Percentiles rank a stretch among this genome's conserved stretches.
Evolutionary conservation across 129 eudicot genomes (phyloP).

Genomic region (Helichrysum umbraculigerum): DNA sequence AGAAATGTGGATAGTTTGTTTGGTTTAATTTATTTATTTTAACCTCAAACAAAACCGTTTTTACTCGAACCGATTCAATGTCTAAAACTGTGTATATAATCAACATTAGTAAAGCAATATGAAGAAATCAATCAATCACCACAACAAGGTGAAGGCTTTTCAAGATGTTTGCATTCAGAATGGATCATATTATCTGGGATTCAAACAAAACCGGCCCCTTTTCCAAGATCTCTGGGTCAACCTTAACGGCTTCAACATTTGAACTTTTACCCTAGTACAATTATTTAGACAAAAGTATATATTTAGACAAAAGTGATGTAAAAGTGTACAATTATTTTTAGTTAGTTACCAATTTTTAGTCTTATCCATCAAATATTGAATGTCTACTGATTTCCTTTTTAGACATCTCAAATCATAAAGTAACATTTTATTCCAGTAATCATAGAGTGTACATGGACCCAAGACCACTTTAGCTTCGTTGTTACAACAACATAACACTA

Average conservation of each 20-base stretch:
- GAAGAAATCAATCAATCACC: neutral
- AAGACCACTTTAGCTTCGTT: constrained; percentile 8
- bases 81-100: neutral
- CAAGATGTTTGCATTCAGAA: neutral
- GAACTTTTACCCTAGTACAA: no score
- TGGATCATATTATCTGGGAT: neutral
- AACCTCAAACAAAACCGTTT: neutral
- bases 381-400: neutral
- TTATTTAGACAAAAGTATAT: no score
- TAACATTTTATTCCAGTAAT: neutral
- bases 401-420: neutral
- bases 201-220: neutral
- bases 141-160: neutral
- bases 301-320: neutral
- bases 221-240: neutral
- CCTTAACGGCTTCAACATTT: neutral
- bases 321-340: neutral
- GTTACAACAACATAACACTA: constrained; percentile 2
- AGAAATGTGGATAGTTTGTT: neutral
- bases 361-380: neutral
- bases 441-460: constrained; percentile 1
- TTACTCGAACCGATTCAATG: neutral
- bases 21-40: no score
- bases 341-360: neutral
- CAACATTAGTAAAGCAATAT: neutral